Evolutionary conservation across 257 asterid genomes (phyloP).

Genomic region (Lantana camara): DNA sequence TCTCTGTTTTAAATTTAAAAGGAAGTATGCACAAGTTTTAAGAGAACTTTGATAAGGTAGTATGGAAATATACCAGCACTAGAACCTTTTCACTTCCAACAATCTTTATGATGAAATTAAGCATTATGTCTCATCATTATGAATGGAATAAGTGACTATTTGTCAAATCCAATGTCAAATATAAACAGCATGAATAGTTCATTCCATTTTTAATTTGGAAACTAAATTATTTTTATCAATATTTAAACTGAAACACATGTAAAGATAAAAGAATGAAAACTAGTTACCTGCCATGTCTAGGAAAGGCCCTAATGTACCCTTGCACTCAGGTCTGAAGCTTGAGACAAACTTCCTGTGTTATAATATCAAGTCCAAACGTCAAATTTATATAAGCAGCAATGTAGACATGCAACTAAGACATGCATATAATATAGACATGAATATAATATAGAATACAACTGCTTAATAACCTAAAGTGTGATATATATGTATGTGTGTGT

Average conservation of each 20-base stretch:
- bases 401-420: too few species aligned
- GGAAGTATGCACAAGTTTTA: neutral
- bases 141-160: neutral
- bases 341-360: conserved; percentile 86
- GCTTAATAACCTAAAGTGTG: too few species aligned
- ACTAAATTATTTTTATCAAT: neutral
- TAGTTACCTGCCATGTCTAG: conserved; percentile 74
- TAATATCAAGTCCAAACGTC: conserved; percentile 25
- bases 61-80: conserved; percentile 72
- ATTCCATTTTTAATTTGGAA: conserved; percentile 13
- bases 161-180: conserved; percentile 12
- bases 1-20: too few species aligned
- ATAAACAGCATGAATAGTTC: conserved; percentile 12
- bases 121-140: conserved; percentile 5
- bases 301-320: conserved; percentile 68
- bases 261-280: conserved; percentile 1
- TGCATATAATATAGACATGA: too few species aligned
- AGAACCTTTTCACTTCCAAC: conserved; percentile 87
- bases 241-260: conserved; percentile 17
- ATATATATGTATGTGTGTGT: too few species aligned
- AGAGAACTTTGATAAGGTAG: conserved; percentile 22
- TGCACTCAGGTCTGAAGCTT: conserved; percentile 81
- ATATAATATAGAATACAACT: too few species aligned
- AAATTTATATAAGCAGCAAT: conserved; percentile 17
- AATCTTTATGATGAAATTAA: conserved; percentile 67